A percentile compares a stretch with the other conserved stretches of the same genome.
These are phyloP conservation scores for Thozetella sp. DNA, from an alignment of 495 filamentous ascomycete genomes.

Conservation along the genomic window DNA sequence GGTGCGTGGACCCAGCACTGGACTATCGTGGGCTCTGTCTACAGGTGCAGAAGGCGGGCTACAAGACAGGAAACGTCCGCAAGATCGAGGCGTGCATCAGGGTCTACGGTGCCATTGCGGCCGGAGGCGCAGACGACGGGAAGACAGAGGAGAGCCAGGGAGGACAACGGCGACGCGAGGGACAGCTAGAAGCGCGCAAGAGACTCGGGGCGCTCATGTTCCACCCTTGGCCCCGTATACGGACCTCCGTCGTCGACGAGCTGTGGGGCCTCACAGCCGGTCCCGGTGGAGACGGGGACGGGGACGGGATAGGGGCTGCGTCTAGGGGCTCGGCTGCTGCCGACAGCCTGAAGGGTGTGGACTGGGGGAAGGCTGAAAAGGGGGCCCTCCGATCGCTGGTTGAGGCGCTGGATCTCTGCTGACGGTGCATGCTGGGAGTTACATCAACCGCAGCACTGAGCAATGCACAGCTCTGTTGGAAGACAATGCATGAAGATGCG, in stretches of 20 bases:
- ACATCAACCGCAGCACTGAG: no score
- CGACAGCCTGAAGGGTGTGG: slow-evolving; percentile 31
- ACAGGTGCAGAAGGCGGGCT: slow-evolving; percentile 74
- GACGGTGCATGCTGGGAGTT: no score
- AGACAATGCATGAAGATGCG: background rate
- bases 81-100: slow-evolving; percentile 78
- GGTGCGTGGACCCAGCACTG: slow-evolving; percentile 13
- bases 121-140: slow-evolving; percentile 4
- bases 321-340: slow-evolving; percentile 12
- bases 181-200: slow-evolving; percentile 33
- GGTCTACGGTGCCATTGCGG: slow-evolving; percentile 69
- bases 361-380: slow-evolving; percentile 45
- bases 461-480: no score
- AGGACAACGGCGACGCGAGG: slow-evolving; percentile 22
- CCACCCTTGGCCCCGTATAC: slow-evolving; percentile 48
- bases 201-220: slow-evolving; percentile 44
- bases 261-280: slow-evolving; percentile 36
- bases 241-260: slow-evolving; percentile 45
- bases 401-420: slow-evolving; percentile 26
- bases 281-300: slow-evolving; percentile 5
- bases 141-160: slow-evolving; percentile 5
- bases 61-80: slow-evolving; percentile 75
- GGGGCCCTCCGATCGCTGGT: slow-evolving; percentile 26
- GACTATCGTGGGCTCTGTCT: slow-evolving; percentile 61
- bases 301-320: slow-evolving; percentile 2